A percentile compares a stretch with the other conserved stretches of the same genome.
Evolutionary conservation across 2,329 filamentous ascomycete genomes (phyloP).

Genomic region (Phyllosticta citribraziliensis): DNA sequence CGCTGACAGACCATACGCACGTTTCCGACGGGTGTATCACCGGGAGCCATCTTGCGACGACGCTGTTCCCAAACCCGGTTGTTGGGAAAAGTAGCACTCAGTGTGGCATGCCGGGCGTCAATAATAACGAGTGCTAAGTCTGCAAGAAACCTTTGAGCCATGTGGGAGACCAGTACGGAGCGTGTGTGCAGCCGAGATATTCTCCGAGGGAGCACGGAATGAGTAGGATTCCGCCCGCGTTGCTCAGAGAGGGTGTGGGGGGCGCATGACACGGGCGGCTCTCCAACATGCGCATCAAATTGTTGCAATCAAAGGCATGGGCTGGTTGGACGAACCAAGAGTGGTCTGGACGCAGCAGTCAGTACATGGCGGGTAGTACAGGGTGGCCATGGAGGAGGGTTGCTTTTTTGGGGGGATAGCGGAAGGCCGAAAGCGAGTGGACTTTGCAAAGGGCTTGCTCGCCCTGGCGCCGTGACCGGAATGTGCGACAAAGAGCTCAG

Average conservation of each 20-base stretch:
- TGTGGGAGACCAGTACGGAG: background rate
- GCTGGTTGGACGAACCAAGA: background rate
- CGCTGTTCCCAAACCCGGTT: background rate
- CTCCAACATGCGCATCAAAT: background rate
- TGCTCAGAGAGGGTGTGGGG: background rate
- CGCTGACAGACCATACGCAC: background rate
- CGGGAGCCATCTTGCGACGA: background rate
- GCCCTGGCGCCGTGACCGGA: background rate
- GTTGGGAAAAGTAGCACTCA: background rate
- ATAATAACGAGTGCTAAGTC: background rate
- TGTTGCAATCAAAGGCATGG: background rate
- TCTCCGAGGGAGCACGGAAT: background rate
- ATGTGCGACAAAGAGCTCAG: background rate
- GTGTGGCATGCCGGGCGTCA: background rate
- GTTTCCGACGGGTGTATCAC: background rate
- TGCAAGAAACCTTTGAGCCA: background rate
- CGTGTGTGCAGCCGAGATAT: background rate
- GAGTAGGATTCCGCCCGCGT: background rate
- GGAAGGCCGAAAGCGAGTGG: background rate
- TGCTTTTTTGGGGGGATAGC: background rate
- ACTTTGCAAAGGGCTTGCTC: background rate
- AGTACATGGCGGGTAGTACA: background rate
- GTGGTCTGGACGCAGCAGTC: background rate
- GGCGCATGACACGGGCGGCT: background rate
- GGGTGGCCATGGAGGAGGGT: background rate